Base-by-base conservation (phyloP, 2,329 filamentous ascomycete species). In the Ophiostoma ulmi region DNA sequence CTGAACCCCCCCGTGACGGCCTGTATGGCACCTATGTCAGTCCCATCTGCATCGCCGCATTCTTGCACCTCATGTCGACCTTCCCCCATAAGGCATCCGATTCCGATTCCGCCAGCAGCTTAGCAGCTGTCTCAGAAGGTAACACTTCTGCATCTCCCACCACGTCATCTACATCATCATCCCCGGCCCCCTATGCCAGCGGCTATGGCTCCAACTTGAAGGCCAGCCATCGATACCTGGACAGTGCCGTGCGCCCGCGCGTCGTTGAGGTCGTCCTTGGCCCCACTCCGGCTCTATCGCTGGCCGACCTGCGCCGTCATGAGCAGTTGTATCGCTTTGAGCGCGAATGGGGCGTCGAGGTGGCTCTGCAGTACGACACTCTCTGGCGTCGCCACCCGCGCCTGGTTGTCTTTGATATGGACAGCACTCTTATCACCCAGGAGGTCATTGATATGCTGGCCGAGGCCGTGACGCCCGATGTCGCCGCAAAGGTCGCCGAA, bases 361-460 rank as follows among this genome's bases (percentile, higher is more conserved):
- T 94, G 17, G 87, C 91, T 26, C 83, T 97, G 73, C 92, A 96
- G 79, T 80, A 80, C 58, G 91, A 94, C 77, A 86, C 83, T 39
- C 83, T 94, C 41, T 93, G 90, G 83, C 85, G 93, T 72, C 86
- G 90, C 38, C 88, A 96, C 80, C 94, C 94, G 74, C 88, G 94
- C 10, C 84, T 98, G 13, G 93, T 94, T 3, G 92, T 97, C 41
- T 99, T 99, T 77, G 95, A 99, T 80, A 99, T 99, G 95, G 95
- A 99, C 82, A 95, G 91, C 79, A 99, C 95, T 0, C 86, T 99
- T 72, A 98, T 99, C 78, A 91, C 94, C 70, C 94, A 99, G 79
- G 95, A 99, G 82, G 94, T 97, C 72, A 98, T 99, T 78, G 95
- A 99, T 79, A 89, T 98, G 76, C 90, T 99, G 71, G 95, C 95